Evolutionary conservation across 129 eudicot species (phyloP), one percentile per base, ranked within the genome.

Genomic region (Tagetes erecta): DNA sequence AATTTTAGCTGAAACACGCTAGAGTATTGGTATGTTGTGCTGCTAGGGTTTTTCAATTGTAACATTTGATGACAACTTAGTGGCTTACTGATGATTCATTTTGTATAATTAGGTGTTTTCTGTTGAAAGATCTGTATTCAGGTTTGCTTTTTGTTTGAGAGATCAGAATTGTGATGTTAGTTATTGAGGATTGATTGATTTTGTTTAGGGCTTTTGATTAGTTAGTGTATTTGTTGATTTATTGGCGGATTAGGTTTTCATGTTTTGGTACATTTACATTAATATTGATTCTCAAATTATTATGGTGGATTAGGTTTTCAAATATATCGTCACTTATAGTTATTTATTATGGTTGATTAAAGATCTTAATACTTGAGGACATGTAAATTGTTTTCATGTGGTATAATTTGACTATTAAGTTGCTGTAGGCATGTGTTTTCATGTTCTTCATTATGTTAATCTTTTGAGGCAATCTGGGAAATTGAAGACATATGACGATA

Each of bases 41-140:
- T 59, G 12, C 44, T 71, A 62, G 82, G 82, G 77, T 78, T 78
- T 74, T 62, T 8, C 46, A 39, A 78, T 70, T 62, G 77, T 50
- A 57, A 9, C 66, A 30, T 62, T 50, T 63, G 71, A 69, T 59
- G 10, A 58, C 6, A 51, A 69, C 70, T 39, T 13, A 49, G 42
- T 27, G 72, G 41, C 62, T 49, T 41, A 20, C 27, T 20, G 44
- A 58, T 41, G 65, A 60, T 60, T 10, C 13, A 3, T n/a, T 62
- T 72, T 6, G 45, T 4, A 67, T 34, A 8, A 1, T 67, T 76
- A 66, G 67, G 80, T 51, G 3, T 35, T 66, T 51, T 14, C 40
- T 39, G 36, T 53, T 37, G 64, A 41, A 39, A 75, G 56, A 57
- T 57, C 42, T 38, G 34, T 72, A 7, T 70, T 8, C 50, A 52